A percentile compares a stretch with the other conserved stretches of the same genome.
Evolutionary conservation across 352 stramenopile genomes (phyloP).

Genomic region (Pythium plurisporium): DNA sequence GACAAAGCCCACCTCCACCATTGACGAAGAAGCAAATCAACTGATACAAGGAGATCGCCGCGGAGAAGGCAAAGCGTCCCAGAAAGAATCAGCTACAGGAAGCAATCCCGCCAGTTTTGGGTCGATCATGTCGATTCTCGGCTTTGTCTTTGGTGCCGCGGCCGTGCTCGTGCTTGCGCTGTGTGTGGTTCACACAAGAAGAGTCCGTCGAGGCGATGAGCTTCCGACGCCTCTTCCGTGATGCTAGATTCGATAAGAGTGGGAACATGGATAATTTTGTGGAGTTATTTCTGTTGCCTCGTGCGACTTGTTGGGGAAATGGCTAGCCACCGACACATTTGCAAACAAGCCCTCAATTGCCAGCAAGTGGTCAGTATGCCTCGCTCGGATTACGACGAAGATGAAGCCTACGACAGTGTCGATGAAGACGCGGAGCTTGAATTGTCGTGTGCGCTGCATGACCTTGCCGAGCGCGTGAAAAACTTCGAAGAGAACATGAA

Average conservation of each 20-base stretch:
- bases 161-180: slow-evolving; percentile 17
- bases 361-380: slow-evolving; percentile 3
- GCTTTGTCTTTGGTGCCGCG: slow-evolving; percentile 19
- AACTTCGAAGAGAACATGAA: slow-evolving; percentile 72
- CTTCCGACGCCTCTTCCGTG: neutral
- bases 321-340: neutral
- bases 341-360: neutral
- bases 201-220: neutral
- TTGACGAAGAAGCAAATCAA: slow-evolving; percentile 9
- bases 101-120: neutral
- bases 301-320: no score
- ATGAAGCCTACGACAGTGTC: slow-evolving; percentile 38
- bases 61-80: slow-evolving; percentile 1
- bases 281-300: neutral
- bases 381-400: slow-evolving; percentile 39
- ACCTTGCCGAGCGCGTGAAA: slow-evolving; percentile 60
- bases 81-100: neutral
- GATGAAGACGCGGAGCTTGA: slow-evolving; percentile 73
- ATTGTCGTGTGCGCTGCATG: slow-evolving; percentile 68
- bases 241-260: neutral
- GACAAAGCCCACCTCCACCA: neutral
- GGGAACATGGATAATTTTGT: neutral
- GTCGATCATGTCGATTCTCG: slow-evolving; percentile 15
- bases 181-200: slow-evolving; percentile 17
- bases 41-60: neutral